A percentile compares a stretch with the other conserved stretches of the same genome.
phyloP scores from a whole-genome alignment of 1,139 yeast genomes.

The Martiniozyma asiatica region DNA sequence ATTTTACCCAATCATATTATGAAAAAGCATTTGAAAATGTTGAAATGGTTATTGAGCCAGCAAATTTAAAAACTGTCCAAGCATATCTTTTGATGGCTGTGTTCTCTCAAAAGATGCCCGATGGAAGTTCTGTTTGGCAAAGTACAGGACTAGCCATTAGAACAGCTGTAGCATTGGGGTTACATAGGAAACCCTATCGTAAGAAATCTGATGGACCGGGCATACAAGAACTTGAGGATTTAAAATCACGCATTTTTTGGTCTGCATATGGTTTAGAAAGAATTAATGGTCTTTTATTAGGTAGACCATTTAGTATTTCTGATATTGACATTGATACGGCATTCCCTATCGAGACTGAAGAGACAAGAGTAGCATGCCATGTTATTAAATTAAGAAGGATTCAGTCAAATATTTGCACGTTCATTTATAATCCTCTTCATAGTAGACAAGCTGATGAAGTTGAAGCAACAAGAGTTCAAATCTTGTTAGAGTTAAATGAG shows the following conservation, averaged over 20 bases:
- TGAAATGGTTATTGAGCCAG: slow-evolving; percentile 22
- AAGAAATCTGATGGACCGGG: slow-evolving; percentile 2
- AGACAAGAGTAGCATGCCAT: slow-evolving; percentile 21
- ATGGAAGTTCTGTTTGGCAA: slow-evolving; percentile 23
- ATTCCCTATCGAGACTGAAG: slow-evolving; percentile 13
- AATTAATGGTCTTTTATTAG: slow-evolving; percentile 17
- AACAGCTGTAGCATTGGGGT: slow-evolving; percentile 18
- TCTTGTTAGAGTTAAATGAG: slow-evolving; percentile 21
- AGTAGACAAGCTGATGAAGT: slow-evolving; percentile 13
- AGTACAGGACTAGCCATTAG: slow-evolving; percentile 22
- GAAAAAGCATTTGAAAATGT: slow-evolving; percentile 31
- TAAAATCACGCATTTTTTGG: slow-evolving; percentile 19
- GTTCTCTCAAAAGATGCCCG: slow-evolving; percentile 23
- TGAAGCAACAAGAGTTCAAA: slow-evolving; percentile 20
- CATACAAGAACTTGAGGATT: slow-evolving; percentile 8
- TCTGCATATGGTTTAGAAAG: slow-evolving; percentile 20
- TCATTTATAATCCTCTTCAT: slow-evolving; percentile 21
- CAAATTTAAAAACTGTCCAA: slow-evolving; percentile 20
- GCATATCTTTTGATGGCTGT: slow-evolving; percentile 21
- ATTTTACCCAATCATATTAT: slow-evolving; percentile 36
- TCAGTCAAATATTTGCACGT: slow-evolving; percentile 23
- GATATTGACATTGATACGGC: slow-evolving; percentile 21
- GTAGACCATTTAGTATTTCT: slow-evolving; percentile 19
- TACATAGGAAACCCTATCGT: slow-evolving; percentile 18
- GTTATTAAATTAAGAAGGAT: slow-evolving; percentile 26